Conservation (phyloP, 768 basidiomycete genomes). For the Russula brevipes region DNA sequence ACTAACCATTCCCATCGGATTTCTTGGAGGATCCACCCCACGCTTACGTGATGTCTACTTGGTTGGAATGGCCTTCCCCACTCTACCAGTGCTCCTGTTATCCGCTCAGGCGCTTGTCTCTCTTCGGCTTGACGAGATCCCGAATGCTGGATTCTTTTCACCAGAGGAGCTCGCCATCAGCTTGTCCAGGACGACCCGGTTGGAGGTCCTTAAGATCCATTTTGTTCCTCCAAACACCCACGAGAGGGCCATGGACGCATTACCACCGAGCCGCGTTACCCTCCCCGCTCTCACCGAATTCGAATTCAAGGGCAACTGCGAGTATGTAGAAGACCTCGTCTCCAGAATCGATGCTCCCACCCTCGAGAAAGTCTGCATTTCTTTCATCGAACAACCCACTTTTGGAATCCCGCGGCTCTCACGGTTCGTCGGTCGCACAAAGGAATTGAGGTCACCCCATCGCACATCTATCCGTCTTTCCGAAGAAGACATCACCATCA, state of each 20-base stretch:
- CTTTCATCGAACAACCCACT: neutral
- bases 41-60: neutral
- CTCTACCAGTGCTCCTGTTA: constrained; percentile 1
- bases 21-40: constrained; percentile 7
- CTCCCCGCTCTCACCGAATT: constrained; percentile 2
- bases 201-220: neutral
- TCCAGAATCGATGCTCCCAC: constrained; percentile 6
- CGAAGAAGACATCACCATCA: neutral
- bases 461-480: neutral
- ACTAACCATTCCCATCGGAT: constrained; percentile 20
- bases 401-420: constrained; percentile 11
- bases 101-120: constrained; percentile 2
- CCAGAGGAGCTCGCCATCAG: neutral
- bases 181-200: neutral
- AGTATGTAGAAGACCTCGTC: constrained; percentile 11
- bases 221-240: neutral
- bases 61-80: neutral
- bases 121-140: constrained; percentile 7
- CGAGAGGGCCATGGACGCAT: neutral
- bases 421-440: constrained; percentile 3
- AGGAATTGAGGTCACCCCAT: neutral
- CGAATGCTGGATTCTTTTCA: constrained; percentile 1
- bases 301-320: constrained; percentile 3
- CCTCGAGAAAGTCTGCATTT: neutral
- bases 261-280: neutral